These are phyloP conservation scores for Posidonia australis DNA, from an alignment of 106 monocot species.

Conservation along the genomic window DNA sequence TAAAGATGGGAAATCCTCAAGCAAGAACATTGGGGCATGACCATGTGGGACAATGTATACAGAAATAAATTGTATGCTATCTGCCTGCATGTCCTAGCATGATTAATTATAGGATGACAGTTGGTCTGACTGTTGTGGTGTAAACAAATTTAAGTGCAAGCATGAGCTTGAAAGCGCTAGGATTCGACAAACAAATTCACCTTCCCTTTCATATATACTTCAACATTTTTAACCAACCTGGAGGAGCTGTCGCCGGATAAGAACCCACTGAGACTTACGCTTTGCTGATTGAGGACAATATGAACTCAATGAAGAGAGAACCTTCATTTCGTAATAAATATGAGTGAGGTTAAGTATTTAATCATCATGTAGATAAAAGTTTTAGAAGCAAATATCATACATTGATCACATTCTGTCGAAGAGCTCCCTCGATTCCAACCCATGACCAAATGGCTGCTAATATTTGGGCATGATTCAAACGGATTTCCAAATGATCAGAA, in stretches of 20 bases:
- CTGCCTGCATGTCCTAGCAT: no score
- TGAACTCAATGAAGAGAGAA: slow-evolving; percentile 58
- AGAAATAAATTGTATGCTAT: no score
- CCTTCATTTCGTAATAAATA: slow-evolving; percentile 30
- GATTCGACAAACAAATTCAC: no score
- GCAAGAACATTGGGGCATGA: no score
- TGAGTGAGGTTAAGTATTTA: background rate
- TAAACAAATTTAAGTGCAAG: no score
- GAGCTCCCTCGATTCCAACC: slow-evolving; percentile 55
- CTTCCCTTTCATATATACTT: background rate
- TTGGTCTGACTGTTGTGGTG: no score
- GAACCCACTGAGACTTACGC: slow-evolving; percentile 71
- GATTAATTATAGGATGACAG: no score
- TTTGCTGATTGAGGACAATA: slow-evolving; percentile 65
- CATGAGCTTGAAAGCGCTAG: no score
- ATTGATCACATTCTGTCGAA: slow-evolving; percentile 67
- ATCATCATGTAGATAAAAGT: background rate
- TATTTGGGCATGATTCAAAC: slow-evolving; percentile 69
- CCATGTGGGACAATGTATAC: no score
- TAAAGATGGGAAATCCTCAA: no score
- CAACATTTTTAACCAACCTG: slow-evolving; percentile 39
- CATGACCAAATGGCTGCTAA: slow-evolving; percentile 83
- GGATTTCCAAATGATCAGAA: slow-evolving; percentile 51
- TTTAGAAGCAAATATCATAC: slow-evolving; percentile 26
- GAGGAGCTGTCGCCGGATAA: slow-evolving; percentile 72